Base-by-base conservation (phyloP, 176 grass and related monocot genomes). In the Triticum dicoccoides region DNA sequence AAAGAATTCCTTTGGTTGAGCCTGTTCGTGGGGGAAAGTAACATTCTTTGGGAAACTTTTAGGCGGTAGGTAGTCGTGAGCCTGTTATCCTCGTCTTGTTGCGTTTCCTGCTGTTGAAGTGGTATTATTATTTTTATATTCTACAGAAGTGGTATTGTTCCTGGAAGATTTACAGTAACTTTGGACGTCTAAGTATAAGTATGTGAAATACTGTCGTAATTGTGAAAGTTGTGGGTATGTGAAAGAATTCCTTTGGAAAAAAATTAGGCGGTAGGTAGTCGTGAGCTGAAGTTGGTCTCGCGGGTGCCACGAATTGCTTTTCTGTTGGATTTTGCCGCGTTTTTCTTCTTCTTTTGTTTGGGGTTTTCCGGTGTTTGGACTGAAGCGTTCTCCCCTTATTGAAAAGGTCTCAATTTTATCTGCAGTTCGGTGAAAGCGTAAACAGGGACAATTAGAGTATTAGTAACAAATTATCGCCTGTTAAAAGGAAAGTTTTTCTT, bases 201-300 rank as follows among this genome's bases (percentile, higher is more conserved):
- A 49, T 44, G 66, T 49, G 45, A 49, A 49, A 49, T 42, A 35
- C 34, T 35, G 34, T 35, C 1, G 38, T 44, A 49, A 49, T 49
- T 49, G 12, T 49, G 45, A 49, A 49, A 49, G 45, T 49, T 37
- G 35, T 6, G 35, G 35, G 35, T 6, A 37, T 37, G 34, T 35
- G 34, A 35, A 35, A 35, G 34, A 35, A 37, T 6, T 37, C 35
- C 5, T 37, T 37, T 6, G 35, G 35, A 37, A 37, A 37, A 37
- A 37, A 6, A 6, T 37, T 37, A 83, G 5, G 42, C 67, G 89
- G 73, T 90, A 73, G 84, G 85, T 90, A 87, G 85, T 75, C 84
- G 67, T 87, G 85, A 61, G 59, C 85, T 87, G 18, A 67, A 87
- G 80, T 90, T 32, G 75, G 75, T 66, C 83, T 80, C 80, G 87